Base-by-base conservation (phyloP, 306 rosid species). In the Casuarina cunninghamiana region DNA sequence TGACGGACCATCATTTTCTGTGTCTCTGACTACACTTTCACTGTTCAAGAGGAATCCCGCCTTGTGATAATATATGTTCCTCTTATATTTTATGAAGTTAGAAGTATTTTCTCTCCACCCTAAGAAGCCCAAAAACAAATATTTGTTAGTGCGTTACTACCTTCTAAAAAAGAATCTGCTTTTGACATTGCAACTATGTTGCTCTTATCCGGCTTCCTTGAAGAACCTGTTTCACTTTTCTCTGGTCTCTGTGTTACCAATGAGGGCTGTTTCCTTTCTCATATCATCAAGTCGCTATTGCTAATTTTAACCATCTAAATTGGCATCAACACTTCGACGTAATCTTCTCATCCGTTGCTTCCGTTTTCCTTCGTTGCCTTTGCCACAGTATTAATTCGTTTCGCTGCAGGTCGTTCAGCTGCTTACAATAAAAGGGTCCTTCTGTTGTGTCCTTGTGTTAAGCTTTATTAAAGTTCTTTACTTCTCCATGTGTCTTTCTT, bases 241-340 rank as follows among this genome's bases (percentile, higher is more conserved):
- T 38, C 73, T 3, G 51, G 86, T 57, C 63, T 88, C 87, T 89
- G 87, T 86, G 90, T 82, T 53, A 82, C 81, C 86, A 86, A 90
- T 92, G 78, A 94, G 90, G 83, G 86, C 81, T 84, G 91, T 87
- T 85, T 82, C 91, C 87, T 41, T 79, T 82, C 83, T 67, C 86
- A 75, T 83, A 53, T 84, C 57, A 67, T 69, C 79, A 50, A 8
- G 74, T 86, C 82, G 80, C 74, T 83, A 71, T 87, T 73, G 72
- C 83, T 80, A 38, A 76, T 77, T 75, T 71, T 50, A 78, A 77
- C 49, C 61, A 78, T 58, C 67, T 60, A 73, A 78, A 68, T 55
- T 77, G 82, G 77, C 88, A 77, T 74, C 77, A 48, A 69, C 49
- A 62, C 80, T 79, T 21, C 19, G 10, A 46, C 68, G 16, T 32